phyloP scores from a whole-genome alignment of 2,329 filamentous ascomycete species.

The Apiospora marii region DNA sequence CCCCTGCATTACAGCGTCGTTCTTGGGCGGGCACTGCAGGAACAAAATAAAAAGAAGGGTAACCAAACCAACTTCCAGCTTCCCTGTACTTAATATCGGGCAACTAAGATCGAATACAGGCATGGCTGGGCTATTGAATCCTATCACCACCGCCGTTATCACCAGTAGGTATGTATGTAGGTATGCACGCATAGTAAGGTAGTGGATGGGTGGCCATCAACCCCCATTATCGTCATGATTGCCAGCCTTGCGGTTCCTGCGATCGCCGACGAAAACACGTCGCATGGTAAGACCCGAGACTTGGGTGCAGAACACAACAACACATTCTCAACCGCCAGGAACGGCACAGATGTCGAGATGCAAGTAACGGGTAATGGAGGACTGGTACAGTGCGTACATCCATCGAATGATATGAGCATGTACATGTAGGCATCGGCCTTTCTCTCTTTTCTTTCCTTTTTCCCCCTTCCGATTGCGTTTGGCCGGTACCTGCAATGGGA shows the following conservation, averaged over 20 bases:
- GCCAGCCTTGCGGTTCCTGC: neutral
- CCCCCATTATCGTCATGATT: neutral
- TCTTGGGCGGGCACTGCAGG: conserved; percentile 8
- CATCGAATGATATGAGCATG: neutral
- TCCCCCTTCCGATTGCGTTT: neutral
- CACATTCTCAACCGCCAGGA: neutral
- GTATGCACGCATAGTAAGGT: too few species aligned
- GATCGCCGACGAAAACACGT: neutral
- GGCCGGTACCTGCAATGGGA: neutral
- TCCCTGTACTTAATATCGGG: neutral
- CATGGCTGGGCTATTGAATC: conserved; percentile 16
- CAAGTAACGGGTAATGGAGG: neutral
- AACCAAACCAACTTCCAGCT: neutral
- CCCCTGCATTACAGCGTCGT: conserved; percentile 2
- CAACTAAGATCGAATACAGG: conserved; percentile 10
- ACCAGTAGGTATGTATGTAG: neutral
- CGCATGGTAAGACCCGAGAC: neutral
- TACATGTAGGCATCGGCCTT: neutral
- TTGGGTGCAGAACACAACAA: neutral
- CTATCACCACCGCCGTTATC: neutral
- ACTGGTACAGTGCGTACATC: neutral
- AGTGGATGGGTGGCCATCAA: neutral
- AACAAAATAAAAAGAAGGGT: neutral
- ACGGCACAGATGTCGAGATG: neutral
- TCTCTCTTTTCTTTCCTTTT: neutral